Base-by-base conservation (phyloP, 176 grass and related monocot genomes). In the Musa itinerans region DNA sequence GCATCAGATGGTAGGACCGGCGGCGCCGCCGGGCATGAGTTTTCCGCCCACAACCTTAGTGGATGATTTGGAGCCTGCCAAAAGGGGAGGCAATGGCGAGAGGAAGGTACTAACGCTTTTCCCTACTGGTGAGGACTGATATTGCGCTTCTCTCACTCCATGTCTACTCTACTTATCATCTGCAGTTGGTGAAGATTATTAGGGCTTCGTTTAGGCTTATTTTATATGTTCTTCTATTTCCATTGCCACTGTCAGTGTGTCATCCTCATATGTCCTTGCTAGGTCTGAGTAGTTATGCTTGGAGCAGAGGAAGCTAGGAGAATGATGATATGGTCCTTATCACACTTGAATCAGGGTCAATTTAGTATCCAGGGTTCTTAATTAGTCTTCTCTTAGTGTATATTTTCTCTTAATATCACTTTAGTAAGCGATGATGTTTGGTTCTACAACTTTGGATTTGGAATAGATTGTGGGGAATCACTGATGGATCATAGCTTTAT, bases 81-180 rank as follows among this genome's bases (percentile, higher is more conserved):
- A 24, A 15, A 76, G 74, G 27, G 54, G 74, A 11, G 26, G 74
- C 11, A 25, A 54, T 5, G 55, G 73, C 29, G 74, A 19, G 21
- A 62, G 74, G 74, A 76, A 43, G 74, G 54, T 76, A 15, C 16
- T 76, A 11, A 76, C 74, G 15, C 74, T 76, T 63, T 76, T 76
- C 19, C 74, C 74, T 11, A 76, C 27, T 1, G 74, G 74, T 20
- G 74, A 62, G 55, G 74, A 76, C 10, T 76, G 74, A 76, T 59
- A 59, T 48, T 2, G 74, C 54, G 13, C 17, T 57, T 57, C 17
- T 57, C 54, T 57, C 54, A 57, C 3, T 57, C 54, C 54, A 57
- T 57, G 54, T 57, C 0, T 57, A 4, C 54, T 57, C 54, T 57
- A 57, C 3, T 17, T 15, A 57, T 57, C 54, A 57, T 57, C 17